Evolutionary conservation across 78 protist genomes (phyloP), one percentile per base, ranked within the genome.

Genomic region (Pigoraptor vietnamica): DNA sequence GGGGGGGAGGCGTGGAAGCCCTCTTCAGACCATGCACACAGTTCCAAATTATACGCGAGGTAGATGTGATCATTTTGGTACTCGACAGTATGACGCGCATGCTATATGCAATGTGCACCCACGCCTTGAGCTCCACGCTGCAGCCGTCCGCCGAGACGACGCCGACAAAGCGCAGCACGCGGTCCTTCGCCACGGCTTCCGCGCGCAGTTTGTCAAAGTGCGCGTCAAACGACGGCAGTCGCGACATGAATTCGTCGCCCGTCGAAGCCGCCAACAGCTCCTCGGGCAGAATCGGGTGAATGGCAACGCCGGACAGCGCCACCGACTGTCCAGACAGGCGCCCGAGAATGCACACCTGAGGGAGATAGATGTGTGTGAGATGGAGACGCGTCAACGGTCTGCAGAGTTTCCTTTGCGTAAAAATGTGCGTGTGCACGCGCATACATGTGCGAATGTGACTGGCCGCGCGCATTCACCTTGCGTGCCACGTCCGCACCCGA

Each of bases 401-500:
- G n/a, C n/a, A n/a, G n/a, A n/a, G n/a, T n/a, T n/a, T n/a, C n/a
- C n/a, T n/a, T n/a, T n/a, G n/a, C n/a, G n/a, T n/a, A n/a, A n/a
- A n/a, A n/a, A n/a, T n/a, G n/a, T n/a, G n/a, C n/a, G n/a, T n/a
- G n/a, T n/a, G n/a, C n/a, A n/a, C n/a, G n/a, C n/a, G n/a, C n/a
- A n/a, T n/a, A n/a, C n/a, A n/a, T n/a, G n/a, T n/a, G n/a, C n/a
- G n/a, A n/a, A n/a, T n/a, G n/a, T n/a, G n/a, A n/a, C n/a, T n/a
- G n/a, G n/a, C n/a, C n/a, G n/a, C n/a, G n/a, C n/a, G n/a, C n/a
- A n/a, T n/a, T n/a, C n/a, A n/a, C 92, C 94, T 97, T 95, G 37
- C 97, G 92, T 1, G 97, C 98, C 35, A 95, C 95, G 39, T 97
- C 97, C 83, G 81, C 29, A 24, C 98, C 98, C 55, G 86, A 89